These are phyloP conservation scores for Pyrenophora seminiperda DNA, from an alignment of 2,329 filamentous ascomycete species.

Conservation along the genomic window DNA sequence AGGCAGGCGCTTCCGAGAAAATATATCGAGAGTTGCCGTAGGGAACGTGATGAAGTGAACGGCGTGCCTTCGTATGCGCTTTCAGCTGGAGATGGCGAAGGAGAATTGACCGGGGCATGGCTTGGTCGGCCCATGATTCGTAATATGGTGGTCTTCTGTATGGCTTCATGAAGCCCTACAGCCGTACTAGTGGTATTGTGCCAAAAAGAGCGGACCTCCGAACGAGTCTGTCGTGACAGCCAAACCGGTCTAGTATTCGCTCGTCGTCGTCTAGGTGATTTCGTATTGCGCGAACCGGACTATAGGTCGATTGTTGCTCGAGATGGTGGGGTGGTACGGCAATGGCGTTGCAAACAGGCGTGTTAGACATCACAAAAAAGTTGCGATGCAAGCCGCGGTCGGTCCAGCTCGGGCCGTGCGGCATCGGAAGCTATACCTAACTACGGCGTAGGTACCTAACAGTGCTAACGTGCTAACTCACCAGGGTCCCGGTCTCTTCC, in stretches of 20 bases:
- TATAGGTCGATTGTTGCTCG: not conserved
- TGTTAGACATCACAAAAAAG: constrained; percentile 17
- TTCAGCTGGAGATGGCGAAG: constrained; percentile 24
- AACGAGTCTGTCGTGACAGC: not conserved
- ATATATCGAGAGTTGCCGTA: constrained; percentile 71
- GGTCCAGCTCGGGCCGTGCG: constrained; percentile 16
- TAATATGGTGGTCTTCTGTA: constrained; percentile 26
- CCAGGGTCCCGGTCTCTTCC: not conserved
- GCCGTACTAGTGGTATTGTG: constrained; percentile 30
- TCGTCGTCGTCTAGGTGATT: constrained; percentile 3
- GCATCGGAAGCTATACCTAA: not conserved
- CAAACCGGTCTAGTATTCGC: not conserved
- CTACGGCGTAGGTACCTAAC: no score
- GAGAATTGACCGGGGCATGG: constrained; percentile 24
- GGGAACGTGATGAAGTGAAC: constrained; percentile 55
- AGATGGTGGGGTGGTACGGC: not conserved
- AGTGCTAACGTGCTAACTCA: not conserved
- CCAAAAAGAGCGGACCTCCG: constrained; percentile 27
- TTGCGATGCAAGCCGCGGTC: constrained; percentile 16
- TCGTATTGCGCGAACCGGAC: not conserved
- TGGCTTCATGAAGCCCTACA: constrained; percentile 26
- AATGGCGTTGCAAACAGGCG: constrained; percentile 13
- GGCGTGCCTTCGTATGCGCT: constrained; percentile 37
- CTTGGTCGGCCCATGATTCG: constrained; percentile 34
- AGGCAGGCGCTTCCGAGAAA: constrained; percentile 78